These are phyloP conservation scores for Astrephomene gubernaculifera DNA, from an alignment of 139 green algal species.

Conservation along the genomic window DNA sequence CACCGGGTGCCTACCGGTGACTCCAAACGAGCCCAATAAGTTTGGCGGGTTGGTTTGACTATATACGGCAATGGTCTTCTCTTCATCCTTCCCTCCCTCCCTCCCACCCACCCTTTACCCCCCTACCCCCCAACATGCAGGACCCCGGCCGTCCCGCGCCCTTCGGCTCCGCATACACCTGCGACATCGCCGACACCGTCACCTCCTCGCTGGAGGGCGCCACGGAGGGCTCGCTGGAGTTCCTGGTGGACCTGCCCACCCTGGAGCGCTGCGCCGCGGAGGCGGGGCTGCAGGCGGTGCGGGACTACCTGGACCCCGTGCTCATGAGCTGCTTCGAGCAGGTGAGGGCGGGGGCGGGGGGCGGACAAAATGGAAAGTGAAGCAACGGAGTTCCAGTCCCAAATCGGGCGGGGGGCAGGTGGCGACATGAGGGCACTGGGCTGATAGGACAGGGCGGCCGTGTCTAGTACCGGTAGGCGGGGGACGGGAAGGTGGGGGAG, in stretches of 20 bases:
- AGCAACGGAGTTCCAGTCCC: no score
- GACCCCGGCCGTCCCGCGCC: neutral
- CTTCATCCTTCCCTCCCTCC: neutral
- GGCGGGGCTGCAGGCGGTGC: conserved; percentile 1
- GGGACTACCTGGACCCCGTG: conserved; percentile 24
- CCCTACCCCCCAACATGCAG: neutral
- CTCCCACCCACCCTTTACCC: neutral
- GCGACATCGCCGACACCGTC: conserved; percentile 86
- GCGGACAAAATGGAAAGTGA: no score
- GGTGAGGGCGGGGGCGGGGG: neutral
- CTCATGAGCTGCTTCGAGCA: conserved; percentile 20
- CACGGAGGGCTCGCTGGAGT: conserved; percentile 37
- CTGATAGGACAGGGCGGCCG: no score
- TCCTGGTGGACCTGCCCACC: conserved; percentile 35
- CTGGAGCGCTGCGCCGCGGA: conserved; percentile 6
- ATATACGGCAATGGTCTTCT: no score
- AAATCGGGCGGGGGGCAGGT: no score
- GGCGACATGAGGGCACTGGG: no score
- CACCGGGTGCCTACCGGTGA: no score
- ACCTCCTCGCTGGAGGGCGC: conserved; percentile 61
- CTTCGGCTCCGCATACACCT: conserved; percentile 82
- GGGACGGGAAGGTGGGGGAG: no score
- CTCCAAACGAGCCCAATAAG: no score
- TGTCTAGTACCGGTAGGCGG: no score
- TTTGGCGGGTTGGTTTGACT: no score